Evolutionary conservation across 1,139 yeast species (phyloP), one percentile per base, ranked within the genome.

Genomic region (Kluyveromyces marxianus): DNA sequence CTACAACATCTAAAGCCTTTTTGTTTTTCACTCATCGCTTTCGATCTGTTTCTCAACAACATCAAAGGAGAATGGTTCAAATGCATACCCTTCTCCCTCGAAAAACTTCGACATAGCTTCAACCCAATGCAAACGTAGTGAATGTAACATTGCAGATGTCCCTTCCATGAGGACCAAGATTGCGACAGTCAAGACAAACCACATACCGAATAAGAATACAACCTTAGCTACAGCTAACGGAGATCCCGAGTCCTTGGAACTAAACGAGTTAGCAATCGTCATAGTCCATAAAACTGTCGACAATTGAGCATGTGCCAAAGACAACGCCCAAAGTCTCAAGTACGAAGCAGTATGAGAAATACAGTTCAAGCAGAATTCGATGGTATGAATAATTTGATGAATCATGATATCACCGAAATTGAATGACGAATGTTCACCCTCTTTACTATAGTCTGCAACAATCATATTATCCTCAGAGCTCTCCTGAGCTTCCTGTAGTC

Each of bases 21-120:
- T 21, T 7, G 29, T 21, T n/a, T 6, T n/a, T 28, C 24, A 29
- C 25, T 29, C 30, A 14, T 44, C 36, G 28, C 4, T 33, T 25
- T 41, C 41, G 7, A 37, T 41, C n/a, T 40, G 38, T 4, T 8
- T 10, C 25, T 41, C 46, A 6, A 53, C 45, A 25, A 48, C 48
- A 35, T 59, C 57, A 44, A 83, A 83, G 1, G 79, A 76, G 58
- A 82, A 84, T 30, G 94, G 92, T 51, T 75, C 77, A 60, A 81
- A 84, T 25, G 81, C 74, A 48, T 75, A 67, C 56, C 94, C 94
- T 59, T 83, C 92, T 67, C 94, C 94, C 63, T 81, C 90, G 55
- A 84, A 84, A 66, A 79, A 84, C 68, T 84, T 84, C 49, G 89
- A 81, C 94, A 84, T 84, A 35, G 89, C 78, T 65, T 84, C 94